Conservation (phyloP, 2,329 filamentous ascomycete genomes). For the Sphaerostilbella broomeana region DNA sequence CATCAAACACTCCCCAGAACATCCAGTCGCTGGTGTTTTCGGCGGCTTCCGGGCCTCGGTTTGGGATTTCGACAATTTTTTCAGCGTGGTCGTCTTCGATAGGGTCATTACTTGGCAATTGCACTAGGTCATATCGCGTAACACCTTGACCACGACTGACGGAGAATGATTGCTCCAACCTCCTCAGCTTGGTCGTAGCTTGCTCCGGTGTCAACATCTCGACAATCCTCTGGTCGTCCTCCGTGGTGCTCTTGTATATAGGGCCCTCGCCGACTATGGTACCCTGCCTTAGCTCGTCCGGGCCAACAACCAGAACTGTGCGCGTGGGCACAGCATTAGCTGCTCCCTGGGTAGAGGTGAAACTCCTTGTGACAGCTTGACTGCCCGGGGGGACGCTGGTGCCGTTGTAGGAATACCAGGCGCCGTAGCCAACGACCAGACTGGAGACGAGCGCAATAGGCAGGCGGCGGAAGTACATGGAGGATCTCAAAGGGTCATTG, state of each 20-base stretch:
- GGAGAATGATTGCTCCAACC: constrained; percentile 85
- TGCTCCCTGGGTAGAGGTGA: constrained; percentile 33
- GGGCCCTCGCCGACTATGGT: constrained; percentile 80
- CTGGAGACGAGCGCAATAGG: constrained; percentile 61
- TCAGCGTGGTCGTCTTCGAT: constrained; percentile 98
- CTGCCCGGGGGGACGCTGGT: constrained; percentile 25
- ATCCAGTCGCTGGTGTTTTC: constrained; percentile 79
- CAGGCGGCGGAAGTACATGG: constrained; percentile 69
- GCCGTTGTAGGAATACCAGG: constrained; percentile 64
- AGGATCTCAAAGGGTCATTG: constrained; percentile 52
- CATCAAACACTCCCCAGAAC: constrained; percentile 99
- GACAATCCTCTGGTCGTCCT: constrained; percentile 75
- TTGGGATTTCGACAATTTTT: constrained; percentile 89
- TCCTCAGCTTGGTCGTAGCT: constrained; percentile 80
- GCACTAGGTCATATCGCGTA: constrained; percentile 87
- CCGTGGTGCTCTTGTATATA: constrained; percentile 80
- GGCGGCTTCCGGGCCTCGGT: constrained; percentile 38
- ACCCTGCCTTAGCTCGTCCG: constrained; percentile 83
- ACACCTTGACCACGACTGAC: constrained; percentile 87
- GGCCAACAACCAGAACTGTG: constrained; percentile 79
- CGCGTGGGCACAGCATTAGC: constrained; percentile 42
- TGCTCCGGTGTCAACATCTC: constrained; percentile 97
- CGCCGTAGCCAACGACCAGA: constrained; percentile 63
- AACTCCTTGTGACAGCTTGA: constrained; percentile 33
- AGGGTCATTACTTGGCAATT: constrained; percentile 91